A percentile compares a stretch with the other conserved stretches of the same genome.
phyloP scores from a whole-genome alignment of 2,329 filamentous ascomycete species.

The Boeremia exigua region DNA sequence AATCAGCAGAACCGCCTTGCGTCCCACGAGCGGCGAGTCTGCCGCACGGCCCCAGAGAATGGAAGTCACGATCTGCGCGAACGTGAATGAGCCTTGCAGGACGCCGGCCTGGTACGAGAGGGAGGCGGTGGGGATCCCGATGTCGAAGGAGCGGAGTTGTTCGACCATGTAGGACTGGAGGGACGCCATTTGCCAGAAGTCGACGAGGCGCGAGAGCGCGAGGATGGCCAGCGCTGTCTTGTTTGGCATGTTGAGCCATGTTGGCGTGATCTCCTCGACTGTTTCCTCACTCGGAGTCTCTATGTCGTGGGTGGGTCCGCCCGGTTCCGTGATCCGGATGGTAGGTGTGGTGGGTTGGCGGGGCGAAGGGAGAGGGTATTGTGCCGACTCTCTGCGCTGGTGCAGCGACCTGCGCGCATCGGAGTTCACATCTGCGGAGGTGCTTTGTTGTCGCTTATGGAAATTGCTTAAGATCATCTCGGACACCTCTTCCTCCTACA shows the following conservation, averaged over 20 bases:
- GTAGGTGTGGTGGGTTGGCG: constrained; percentile 6
- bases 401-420: constrained; percentile 16
- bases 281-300: neutral
- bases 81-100: constrained; percentile 51
- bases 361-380: neutral
- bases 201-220: constrained; percentile 49
- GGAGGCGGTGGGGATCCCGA: constrained; percentile 54
- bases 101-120: constrained; percentile 53
- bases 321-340: constrained; percentile 2
- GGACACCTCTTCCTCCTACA: neutral
- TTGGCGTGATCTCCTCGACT: constrained; percentile 24
- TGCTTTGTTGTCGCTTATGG: constrained; percentile 3
- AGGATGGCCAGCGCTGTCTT: constrained; percentile 50
- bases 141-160: constrained; percentile 51
- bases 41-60: constrained; percentile 52
- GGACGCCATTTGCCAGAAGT: constrained; percentile 54
- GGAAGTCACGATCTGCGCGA: constrained; percentile 51
- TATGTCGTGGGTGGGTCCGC: constrained; percentile 1
- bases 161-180: constrained; percentile 54
- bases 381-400: constrained; percentile 9
- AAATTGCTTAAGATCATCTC: constrained; percentile 9
- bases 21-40: constrained; percentile 51
- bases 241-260: constrained; percentile 51
- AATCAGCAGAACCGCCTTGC: constrained; percentile 6
- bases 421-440: constrained; percentile 3